These are phyloP conservation scores for Aspergillus nidulans DNA, from an alignment of 495 filamentous ascomycete genomes.

Conservation along the genomic window DNA sequence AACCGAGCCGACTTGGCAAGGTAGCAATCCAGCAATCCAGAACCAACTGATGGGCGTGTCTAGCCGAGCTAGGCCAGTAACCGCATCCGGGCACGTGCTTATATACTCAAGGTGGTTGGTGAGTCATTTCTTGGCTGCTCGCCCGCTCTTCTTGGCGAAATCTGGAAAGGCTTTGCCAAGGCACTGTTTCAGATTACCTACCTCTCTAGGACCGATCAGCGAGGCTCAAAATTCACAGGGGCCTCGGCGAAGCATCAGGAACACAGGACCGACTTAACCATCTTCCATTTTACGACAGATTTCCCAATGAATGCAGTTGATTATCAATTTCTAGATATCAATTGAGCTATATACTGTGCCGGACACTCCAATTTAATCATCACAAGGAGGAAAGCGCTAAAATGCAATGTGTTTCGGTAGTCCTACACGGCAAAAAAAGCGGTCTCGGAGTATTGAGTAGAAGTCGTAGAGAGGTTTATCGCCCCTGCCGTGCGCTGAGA, in stretches of 20 bases:
- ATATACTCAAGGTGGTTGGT: neutral
- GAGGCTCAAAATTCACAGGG: no score
- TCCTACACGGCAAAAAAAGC: slow-evolving; percentile 12
- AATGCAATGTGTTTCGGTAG: slow-evolving; percentile 10
- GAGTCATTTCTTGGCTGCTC: neutral
- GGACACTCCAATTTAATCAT: neutral
- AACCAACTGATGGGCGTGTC: no score
- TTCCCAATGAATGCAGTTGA: neutral
- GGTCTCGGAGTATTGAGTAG: neutral
- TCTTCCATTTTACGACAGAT: no score
- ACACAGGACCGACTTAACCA: no score
- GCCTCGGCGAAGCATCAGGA: no score
- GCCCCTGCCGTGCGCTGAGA: slow-evolving; percentile 62
- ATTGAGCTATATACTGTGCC: slow-evolving; percentile 1
- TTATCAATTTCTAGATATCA: slow-evolving; percentile 1
- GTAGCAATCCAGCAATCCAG: no score
- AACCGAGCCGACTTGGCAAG: no score
- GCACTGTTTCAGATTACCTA: neutral
- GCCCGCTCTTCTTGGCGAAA: neutral
- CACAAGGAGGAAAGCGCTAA: neutral
- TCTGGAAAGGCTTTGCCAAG: neutral
- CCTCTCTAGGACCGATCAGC: no score
- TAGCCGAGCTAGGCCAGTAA: no score
- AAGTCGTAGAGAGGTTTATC: slow-evolving; percentile 8
- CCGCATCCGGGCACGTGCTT: neutral